Base-by-base conservation (phyloP, 306 rosid genomes). In the Lotus japonicus region DNA sequence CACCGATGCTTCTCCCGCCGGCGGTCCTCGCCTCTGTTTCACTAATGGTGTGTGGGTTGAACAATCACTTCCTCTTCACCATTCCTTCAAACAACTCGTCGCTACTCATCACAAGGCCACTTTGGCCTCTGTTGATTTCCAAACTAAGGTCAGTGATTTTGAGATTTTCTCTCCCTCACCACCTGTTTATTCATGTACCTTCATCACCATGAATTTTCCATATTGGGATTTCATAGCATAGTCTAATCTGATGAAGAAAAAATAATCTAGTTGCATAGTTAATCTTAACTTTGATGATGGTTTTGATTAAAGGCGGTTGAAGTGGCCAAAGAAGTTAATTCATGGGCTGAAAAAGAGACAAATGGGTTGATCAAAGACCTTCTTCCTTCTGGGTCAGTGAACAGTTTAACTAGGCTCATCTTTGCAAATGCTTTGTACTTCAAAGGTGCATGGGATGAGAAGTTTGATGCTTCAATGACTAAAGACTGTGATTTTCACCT, bases 351-450 rank as follows among this genome's bases (percentile, higher is more conserved):
- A n/a, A n/a, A n/a, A n/a, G n/a, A n/a, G n/a, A n/a, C n/a, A n/a
- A n/a, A n/a, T n/a, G n/a, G n/a, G n/a, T n/a, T n/a, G n/a, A n/a
- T n/a, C n/a, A n/a, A n/a, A n/a, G n/a, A n/a, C n/a, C n/a, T n/a
- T n/a, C n/a, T n/a, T n/a, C n/a, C n/a, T n/a, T n/a, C n/a, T n/a
- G n/a, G n/a, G n/a, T n/a, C n/a, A 21, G 26, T 21, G 26, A 3
- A 21, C 3, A 21, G 26, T 21, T 21, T 77, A 49, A 76, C 90
- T 70, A 81, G 77, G 64, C 97, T 91, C 67, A 68, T 88, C 55
- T 76, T 86, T 50, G 86, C 90, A 10, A 91, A 88, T 64, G 97
- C 92, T 2, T 35, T 91, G 5, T 88, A 91, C 81, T 91, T 91
- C 82, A 91, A 88, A 64, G 97, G 97, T 52, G 84, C 58, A 1